Conservation (phyloP, 129 eudicot genomes). For the Dittrichia graveolens region DNA sequence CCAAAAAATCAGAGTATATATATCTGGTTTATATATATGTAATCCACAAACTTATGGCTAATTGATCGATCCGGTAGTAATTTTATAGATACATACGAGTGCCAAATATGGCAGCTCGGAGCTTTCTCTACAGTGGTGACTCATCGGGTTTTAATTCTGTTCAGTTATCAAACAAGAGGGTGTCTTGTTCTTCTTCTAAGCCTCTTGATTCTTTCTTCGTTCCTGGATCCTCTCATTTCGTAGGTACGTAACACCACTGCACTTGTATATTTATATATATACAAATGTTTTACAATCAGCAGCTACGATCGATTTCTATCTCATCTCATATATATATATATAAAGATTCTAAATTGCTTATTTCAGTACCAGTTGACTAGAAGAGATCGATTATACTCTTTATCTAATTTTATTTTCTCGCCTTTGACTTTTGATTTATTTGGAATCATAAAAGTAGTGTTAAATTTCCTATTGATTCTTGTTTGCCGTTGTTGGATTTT, state of each 20-base stretch:
- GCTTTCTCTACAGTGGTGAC: conserved; percentile 48
- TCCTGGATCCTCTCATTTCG: conserved; percentile 56
- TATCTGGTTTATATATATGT: background rate
- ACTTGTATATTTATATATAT: no score
- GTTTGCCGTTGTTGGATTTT: background rate
- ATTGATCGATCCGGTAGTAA: conserved; percentile 13
- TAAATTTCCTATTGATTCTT: background rate
- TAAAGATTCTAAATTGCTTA: no score
- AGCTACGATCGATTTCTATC: no score
- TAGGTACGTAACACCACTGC: conserved; percentile 38
- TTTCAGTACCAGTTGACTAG: no score
- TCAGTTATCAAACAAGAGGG: conserved; percentile 30
- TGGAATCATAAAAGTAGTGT: no score
- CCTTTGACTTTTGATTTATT: conserved; percentile 5
- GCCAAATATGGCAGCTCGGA: conserved; percentile 52
- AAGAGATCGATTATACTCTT: no score
- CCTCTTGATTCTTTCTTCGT: conserved; percentile 52
- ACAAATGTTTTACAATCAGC: no score
- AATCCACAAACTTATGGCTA: conserved; percentile 26
- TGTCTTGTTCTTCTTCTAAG: conserved; percentile 36
- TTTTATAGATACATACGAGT: background rate
- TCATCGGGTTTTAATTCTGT: conserved; percentile 27
- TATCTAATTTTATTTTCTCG: background rate
- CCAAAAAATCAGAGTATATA: background rate
- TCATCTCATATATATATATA: no score